Base-by-base conservation (phyloP, 179 eudicot species). In the Vitellaria paradoxa region DNA sequence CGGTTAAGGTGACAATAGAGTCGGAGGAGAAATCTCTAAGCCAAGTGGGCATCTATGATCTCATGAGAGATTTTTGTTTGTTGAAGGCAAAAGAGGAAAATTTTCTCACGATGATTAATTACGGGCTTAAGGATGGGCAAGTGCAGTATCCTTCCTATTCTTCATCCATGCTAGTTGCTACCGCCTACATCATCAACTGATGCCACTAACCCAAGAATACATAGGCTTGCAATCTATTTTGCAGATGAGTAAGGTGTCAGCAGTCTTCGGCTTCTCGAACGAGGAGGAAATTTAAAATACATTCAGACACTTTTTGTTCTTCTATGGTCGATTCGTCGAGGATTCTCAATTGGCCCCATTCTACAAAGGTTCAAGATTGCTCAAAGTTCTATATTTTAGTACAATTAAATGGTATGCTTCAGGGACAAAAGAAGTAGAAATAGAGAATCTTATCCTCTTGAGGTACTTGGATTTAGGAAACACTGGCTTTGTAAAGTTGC, bases 1-100 rank as follows among this genome's bases (percentile, higher is more conserved):
- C 73, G 77, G 78, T 79, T 56, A 61, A 79, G 17, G 60, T 53
- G 17, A 37, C 12, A 4, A 0, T 18, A 6, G 64, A 60, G 37
- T 30, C 37, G 2, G 23, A 60, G 21, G 14, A 9, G 5, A 9
- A 9, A 12, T 14, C 59, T 0, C 0, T 1, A 55, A 4, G 20
- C 0, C 4, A 50, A 9, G 1, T 37, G 37, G 49, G 49, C 3
- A 47, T 78, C 47, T 76, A 70, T 65, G 76, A 70, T 15, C 76
- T 78, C 5, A 65, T 72, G 64, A 18, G 81, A 71, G 81, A 78
- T 0, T 2, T 72, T 4, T 78, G 81, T 57, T 21, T 78, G 63
- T 13, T 14, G 2, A 78, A 71, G 37, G 76, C 17, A 53, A 63
- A 47, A 55, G 76, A 78, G 40, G 76, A 78, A 21, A 78, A 78